Evolutionary conservation across 768 basidiomycete genomes (phyloP).

Genomic region (Kwoniella sp.): DNA sequence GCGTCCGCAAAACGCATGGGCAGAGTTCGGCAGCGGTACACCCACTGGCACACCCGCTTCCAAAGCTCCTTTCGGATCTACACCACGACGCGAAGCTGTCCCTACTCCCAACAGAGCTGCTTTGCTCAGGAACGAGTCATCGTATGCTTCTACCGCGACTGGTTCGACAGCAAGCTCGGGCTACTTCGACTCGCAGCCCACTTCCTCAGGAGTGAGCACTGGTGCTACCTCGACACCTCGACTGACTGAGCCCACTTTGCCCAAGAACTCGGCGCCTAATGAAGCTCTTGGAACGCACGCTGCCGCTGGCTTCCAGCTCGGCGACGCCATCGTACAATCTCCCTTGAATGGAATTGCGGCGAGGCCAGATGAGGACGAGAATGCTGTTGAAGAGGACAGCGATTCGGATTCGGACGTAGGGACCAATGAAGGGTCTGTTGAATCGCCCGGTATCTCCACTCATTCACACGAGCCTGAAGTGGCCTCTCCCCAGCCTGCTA

Average conservation of each 20-base stretch:
- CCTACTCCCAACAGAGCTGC: slow-evolving; percentile 10
- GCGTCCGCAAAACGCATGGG: slow-evolving; percentile 30
- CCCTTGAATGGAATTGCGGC: not conserved
- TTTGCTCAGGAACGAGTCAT: slow-evolving; percentile 16
- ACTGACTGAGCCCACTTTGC: slow-evolving; percentile 12
- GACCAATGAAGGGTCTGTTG: slow-evolving; percentile 22
- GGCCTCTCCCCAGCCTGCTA: not conserved
- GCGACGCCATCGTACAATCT: not conserved
- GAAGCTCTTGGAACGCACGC: slow-evolving; percentile 8
- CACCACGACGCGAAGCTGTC: slow-evolving; percentile 1
- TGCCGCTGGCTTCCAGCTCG: slow-evolving; percentile 5
- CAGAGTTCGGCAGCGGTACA: slow-evolving; percentile 37
- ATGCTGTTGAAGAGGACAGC: slow-evolving; percentile 20
- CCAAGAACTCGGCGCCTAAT: slow-evolving; percentile 7
- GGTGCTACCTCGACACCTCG: slow-evolving; percentile 13
- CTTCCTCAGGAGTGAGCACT: slow-evolving; percentile 7
- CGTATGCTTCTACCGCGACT: slow-evolving; percentile 12
- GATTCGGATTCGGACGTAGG: slow-evolving; percentile 23
- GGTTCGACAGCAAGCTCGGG: slow-evolving; percentile 12
- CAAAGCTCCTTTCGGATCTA: not conserved
- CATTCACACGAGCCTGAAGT: slow-evolving; percentile 1
- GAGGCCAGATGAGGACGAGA: slow-evolving; percentile 8
- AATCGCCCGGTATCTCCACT: slow-evolving; percentile 3
- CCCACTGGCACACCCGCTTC: slow-evolving; percentile 21
- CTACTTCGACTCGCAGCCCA: slow-evolving; percentile 34